Base-by-base conservation (phyloP, 2,329 filamentous ascomycete genomes). In the Monilinia fructicola region DNA sequence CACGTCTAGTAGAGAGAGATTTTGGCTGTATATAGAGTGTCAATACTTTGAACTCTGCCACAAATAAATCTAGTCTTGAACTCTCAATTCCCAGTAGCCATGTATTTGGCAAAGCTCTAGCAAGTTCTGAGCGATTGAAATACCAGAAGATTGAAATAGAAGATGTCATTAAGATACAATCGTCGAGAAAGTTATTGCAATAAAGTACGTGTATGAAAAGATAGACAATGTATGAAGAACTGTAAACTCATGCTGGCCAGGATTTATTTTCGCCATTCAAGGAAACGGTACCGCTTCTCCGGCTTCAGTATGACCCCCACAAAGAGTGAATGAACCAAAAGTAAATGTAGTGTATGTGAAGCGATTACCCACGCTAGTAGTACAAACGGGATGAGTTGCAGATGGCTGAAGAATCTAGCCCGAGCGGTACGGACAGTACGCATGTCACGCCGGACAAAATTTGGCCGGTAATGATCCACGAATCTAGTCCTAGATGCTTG, bases 341-440 rank as follows among this genome's bases (percentile, higher is more conserved):
- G 1, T 7, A 6, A 23, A 60, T 50, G 28, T 21, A 50, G 46
- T 61, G 58, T 61, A 50, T 59, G 3, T 50, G 28, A 61, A 61
- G 28, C 23, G n/a, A 12, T 21, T 61, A 31, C 44, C 58, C 44
- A 38, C 44, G 31, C 58, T 18, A 61, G 11, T 61, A 52, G 6
- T 61, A 12, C 31, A 26, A 61, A 60, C n/a, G 58, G 44, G 46
- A 40, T 61, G 14, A 26, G 44, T 26, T 61, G 58, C 44, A 60
- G 44, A 60, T 60, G n/a, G 58, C 31, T 38, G 58, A 60, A 38
- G 16, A n/a, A 18, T 38, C 58, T 40, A 60, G 58, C 44, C 44
- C 44, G 44, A 38, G 44, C 14, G 44, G 44, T 50, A 26, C 58
- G n/a, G 46, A 31, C 7, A 60, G 44, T 50, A 12, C 26, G 26